Conservation (phyloP, 257 asterid genomes). For the Solanum arcanum region DNA sequence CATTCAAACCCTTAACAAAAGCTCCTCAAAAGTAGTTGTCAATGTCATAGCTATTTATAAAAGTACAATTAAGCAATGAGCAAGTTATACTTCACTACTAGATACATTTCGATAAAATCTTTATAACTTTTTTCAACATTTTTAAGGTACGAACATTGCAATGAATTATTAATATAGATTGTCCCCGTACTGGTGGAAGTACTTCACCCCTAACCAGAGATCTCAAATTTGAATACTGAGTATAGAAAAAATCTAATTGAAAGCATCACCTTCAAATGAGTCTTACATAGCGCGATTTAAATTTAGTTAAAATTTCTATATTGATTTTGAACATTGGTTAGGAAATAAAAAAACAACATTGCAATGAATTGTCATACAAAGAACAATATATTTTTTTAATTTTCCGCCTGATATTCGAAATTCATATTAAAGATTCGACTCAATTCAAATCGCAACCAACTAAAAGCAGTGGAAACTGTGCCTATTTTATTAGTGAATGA, state of each 20-base stretch:
- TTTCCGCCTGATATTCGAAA: fast-evolving
- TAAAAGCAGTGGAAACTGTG: fast-evolving
- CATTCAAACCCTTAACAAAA: not conserved
- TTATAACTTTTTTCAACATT: not conserved
- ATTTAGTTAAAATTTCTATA: no score
- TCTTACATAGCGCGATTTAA: fast-evolving
- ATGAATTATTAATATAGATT: no score
- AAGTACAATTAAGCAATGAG: not conserved
- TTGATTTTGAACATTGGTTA: no score
- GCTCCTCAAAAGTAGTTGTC: not conserved
- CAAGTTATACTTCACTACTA: not conserved
- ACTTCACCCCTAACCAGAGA: fast-evolving
- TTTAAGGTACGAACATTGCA: no score
- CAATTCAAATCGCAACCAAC: fast-evolving
- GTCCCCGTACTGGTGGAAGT: no score
- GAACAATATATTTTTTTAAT: no score
- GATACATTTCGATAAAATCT: no score
- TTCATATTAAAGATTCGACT: fast-evolving
- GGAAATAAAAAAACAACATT: no score
- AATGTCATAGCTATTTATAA: not conserved
- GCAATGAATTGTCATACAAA: no score
- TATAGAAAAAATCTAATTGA: no score
- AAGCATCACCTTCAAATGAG: no score
- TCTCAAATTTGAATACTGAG: fast-evolving
- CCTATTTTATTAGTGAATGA: not conserved